Evolutionary conservation across 768 basidiomycete genomes (phyloP).

Genomic region (Lactifluus subvellereus): DNA sequence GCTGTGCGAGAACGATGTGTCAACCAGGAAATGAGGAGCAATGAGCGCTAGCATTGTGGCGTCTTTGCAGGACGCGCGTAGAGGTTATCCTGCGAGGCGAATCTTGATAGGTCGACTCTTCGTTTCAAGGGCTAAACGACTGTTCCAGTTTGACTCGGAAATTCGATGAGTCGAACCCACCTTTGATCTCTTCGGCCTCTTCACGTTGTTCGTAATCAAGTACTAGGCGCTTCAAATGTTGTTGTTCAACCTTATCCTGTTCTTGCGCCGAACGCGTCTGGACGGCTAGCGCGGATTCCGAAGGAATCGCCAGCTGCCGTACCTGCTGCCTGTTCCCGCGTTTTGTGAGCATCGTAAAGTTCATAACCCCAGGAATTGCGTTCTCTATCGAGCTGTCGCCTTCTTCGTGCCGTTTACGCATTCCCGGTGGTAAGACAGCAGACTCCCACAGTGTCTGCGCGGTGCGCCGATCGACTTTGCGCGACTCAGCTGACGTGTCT

Average conservation of each 20-base stretch:
- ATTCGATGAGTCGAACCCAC: conserved; percentile 31
- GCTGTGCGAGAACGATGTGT: conserved; percentile 16
- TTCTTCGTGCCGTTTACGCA: conserved; percentile 63
- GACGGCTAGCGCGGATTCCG: conserved; percentile 80
- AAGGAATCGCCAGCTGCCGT: conserved; percentile 84
- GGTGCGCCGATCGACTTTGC: conserved; percentile 85
- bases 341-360: conserved; percentile 89
- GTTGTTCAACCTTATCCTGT: conserved; percentile 94
- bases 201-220: conserved; percentile 87
- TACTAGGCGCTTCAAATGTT: conserved; percentile 93
- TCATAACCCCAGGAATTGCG: conserved; percentile 54
- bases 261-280: conserved; percentile 88
- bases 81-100: conserved; percentile 59
- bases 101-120: conserved; percentile 72
- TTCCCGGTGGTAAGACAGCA: conserved; percentile 61
- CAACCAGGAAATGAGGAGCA: conserved; percentile 3
- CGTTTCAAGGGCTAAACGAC: conserved; percentile 53
- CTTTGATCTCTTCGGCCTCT: conserved; percentile 78
- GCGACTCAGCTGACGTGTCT: conserved; percentile 73
- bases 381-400: conserved; percentile 46
- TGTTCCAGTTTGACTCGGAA: neutral
- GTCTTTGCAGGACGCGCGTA: neutral
- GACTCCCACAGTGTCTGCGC: conserved; percentile 87
- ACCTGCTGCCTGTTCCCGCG: conserved; percentile 91
- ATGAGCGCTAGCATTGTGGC: conserved; percentile 15